Evolutionary conservation across 257 asterid genomes (phyloP).

Genomic region (Craterostigma plantagineum): DNA sequence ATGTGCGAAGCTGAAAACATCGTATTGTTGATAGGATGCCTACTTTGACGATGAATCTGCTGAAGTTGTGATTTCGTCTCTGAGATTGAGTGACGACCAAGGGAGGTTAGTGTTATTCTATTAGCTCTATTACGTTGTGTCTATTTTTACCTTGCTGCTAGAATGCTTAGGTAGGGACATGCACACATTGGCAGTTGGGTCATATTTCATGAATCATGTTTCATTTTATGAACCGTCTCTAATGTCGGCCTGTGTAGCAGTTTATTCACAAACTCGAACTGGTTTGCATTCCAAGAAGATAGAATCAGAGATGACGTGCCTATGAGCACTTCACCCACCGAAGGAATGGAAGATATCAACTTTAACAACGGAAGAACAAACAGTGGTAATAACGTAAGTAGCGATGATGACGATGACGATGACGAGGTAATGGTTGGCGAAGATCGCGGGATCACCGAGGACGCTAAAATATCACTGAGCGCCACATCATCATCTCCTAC

Average conservation of each 20-base stretch:
- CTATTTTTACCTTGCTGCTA: too few relatives aligned
- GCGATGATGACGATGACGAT: slow-evolving; percentile 89
- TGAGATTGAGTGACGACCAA: slow-evolving; percentile 89
- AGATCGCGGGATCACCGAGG: slow-evolving; percentile 33
- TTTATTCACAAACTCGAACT: slow-evolving; percentile 94
- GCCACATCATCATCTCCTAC: slow-evolving; percentile 3
- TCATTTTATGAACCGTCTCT: slow-evolving; percentile 2
- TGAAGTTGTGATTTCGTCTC: slow-evolving; percentile 90
- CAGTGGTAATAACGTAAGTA: slow-evolving; percentile 39
- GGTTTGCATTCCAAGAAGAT: slow-evolving; percentile 97
- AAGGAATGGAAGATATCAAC: slow-evolving; percentile 38
- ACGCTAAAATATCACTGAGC: slow-evolving; percentile 23
- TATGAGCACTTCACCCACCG: slow-evolving; percentile 41
- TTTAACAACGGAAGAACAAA: slow-evolving; percentile 35
- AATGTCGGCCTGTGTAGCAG: slow-evolving; percentile 25
- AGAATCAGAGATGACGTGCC: slow-evolving; percentile 27
- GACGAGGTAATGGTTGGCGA: slow-evolving; percentile 71
- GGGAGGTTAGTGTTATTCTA: slow-evolving; percentile 54
- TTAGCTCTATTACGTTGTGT: too few relatives aligned
- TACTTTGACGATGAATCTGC: slow-evolving; percentile 95
- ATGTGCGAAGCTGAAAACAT: slow-evolving; percentile 4
- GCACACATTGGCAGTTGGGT: too few relatives aligned
- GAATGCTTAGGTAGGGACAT: too few relatives aligned
- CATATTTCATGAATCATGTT: slow-evolving; percentile 40
- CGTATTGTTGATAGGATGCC: slow-evolving; percentile 48